A percentile compares a stretch with the other conserved stretches of the same genome.
Evolutionary conservation across 805 yeast species (phyloP).

Genomic region (Brettanomyces anomalus): DNA sequence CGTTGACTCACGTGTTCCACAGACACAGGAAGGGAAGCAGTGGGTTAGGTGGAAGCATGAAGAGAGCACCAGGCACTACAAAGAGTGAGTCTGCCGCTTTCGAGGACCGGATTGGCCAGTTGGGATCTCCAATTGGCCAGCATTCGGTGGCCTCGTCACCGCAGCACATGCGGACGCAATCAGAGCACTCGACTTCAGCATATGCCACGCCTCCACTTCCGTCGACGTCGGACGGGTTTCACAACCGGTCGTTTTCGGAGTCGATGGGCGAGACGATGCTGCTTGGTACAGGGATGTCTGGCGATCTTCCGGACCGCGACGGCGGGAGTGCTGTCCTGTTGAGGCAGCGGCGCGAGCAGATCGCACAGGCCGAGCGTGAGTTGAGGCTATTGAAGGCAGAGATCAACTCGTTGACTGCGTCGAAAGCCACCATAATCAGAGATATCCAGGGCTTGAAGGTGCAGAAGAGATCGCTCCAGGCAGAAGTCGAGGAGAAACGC

Average conservation of each 20-base stretch:
- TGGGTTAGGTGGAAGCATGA: not conserved
- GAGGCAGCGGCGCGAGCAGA: conserved; percentile 9
- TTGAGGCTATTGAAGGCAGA: conserved; percentile 31
- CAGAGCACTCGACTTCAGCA: conserved; percentile 25
- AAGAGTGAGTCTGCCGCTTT: not conserved
- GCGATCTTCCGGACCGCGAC: conserved; percentile 6
- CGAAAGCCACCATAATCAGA: conserved; percentile 33
- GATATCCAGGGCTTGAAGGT: conserved; percentile 44
- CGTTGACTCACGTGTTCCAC: conserved; percentile 18
- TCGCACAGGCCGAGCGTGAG: conserved; percentile 30
- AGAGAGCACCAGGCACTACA: not conserved
- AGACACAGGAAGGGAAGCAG: conserved; percentile 20
- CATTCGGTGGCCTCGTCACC: conserved; percentile 3
- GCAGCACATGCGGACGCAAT: conserved; percentile 15
- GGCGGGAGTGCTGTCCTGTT: not conserved
- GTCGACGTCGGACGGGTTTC: conserved; percentile 17
- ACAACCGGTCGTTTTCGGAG: conserved; percentile 36
- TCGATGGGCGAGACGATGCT: conserved; percentile 26
- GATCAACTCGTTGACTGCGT: conserved; percentile 28
- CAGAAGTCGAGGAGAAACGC: conserved; percentile 29
- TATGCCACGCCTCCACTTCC: conserved; percentile 40
- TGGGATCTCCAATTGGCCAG: not conserved
- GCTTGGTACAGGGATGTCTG: conserved; percentile 4
- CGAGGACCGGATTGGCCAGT: not conserved
- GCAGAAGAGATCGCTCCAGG: conserved; percentile 37